Conservation (phyloP, 2,329 filamentous ascomycete genomes). For the Monilinia vaccinii-corymbosi region DNA sequence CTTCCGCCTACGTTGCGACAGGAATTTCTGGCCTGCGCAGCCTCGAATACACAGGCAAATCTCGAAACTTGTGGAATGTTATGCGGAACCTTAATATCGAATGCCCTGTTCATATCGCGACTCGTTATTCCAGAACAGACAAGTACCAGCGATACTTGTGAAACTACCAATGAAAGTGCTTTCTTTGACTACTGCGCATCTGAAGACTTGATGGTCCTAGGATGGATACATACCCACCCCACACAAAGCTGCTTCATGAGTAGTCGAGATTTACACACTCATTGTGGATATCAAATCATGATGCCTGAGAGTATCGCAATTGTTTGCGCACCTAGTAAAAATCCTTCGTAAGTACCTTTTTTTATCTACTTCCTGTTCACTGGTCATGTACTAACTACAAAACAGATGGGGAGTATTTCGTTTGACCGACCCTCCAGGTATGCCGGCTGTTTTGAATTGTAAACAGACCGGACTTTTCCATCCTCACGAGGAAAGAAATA, state of each 20-base stretch:
- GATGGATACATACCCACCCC: constrained; percentile 96
- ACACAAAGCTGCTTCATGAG: constrained; percentile 98
- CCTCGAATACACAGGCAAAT: constrained; percentile 67
- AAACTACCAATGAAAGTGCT: constrained; percentile 77
- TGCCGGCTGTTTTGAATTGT: constrained; percentile 77
- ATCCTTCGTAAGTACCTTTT: constrained; percentile 54
- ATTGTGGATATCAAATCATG: constrained; percentile 92
- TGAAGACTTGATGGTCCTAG: constrained; percentile 26
- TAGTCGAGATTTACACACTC: constrained; percentile 85
- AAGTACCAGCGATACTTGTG: constrained; percentile 86
- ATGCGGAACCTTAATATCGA: constrained; percentile 82
- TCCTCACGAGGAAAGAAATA: constrained; percentile 42
- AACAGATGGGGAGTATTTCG: constrained; percentile 81
- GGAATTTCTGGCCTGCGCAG: constrained; percentile 65
- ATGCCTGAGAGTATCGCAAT: constrained; percentile 94
- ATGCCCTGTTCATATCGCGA: constrained; percentile 83
- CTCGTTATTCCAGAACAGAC: constrained; percentile 87
- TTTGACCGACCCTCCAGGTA: constrained; percentile 83
- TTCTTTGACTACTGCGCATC: constrained; percentile 72
- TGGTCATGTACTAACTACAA: constrained; percentile 8
- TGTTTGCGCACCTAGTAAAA: constrained; percentile 80
- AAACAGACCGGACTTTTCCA: constrained; percentile 76
- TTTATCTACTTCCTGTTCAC: neutral
- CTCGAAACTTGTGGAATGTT: constrained; percentile 94
- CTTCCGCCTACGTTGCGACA: constrained; percentile 67